Evolutionary conservation across 2,329 filamentous ascomycete species (phyloP), one percentile per base, ranked within the genome.

Genomic region (Fusarium nygamai): DNA sequence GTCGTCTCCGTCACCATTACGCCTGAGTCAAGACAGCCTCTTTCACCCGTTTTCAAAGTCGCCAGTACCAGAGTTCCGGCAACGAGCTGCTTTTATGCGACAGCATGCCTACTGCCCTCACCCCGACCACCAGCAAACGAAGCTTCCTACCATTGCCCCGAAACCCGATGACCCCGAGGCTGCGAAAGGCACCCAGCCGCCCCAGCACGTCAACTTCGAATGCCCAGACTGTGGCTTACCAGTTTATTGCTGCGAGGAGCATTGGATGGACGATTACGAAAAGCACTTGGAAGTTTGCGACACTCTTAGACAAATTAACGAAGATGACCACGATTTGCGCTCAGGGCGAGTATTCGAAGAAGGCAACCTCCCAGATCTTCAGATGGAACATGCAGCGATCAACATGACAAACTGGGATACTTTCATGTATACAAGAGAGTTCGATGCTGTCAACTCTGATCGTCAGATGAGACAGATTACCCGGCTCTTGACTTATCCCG

Each of bases 371-470:
- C 95, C 96, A 0, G 94, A 93, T 20, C 88, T 92, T 62, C 95
- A 98, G 84, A 91, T 98, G 81, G 95, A 98, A 74, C 96, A 98
- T 82, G 94, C 95, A 39, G 88, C 96, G 75, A 91, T 98, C 75
- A 99, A 99, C 84, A 95, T 99, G 93, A 97, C 93, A 48, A 99
- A 97, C 82, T 99, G 96, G 96, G 96, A 99, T 83, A 98, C 96
- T 0, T 94, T 97, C 78, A 86, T 99, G 80, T 99, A 98, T 81
- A 97, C 95, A 7, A 89, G 96, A 79, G 93, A 97, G 78, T 98
- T 96, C 79, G 90, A 92, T 75, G 97, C 97, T 10, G 92, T 99
- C 80, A 95, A 99, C 81, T 91, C 95, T 71, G 95, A 98, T 81
- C 90, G 96, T 67, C 92, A 92, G 79, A 93, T 99, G 91, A 89